phyloP scores from a whole-genome alignment of 1,284 basidiomycete species.

The Thecaphora frezii region DNA sequence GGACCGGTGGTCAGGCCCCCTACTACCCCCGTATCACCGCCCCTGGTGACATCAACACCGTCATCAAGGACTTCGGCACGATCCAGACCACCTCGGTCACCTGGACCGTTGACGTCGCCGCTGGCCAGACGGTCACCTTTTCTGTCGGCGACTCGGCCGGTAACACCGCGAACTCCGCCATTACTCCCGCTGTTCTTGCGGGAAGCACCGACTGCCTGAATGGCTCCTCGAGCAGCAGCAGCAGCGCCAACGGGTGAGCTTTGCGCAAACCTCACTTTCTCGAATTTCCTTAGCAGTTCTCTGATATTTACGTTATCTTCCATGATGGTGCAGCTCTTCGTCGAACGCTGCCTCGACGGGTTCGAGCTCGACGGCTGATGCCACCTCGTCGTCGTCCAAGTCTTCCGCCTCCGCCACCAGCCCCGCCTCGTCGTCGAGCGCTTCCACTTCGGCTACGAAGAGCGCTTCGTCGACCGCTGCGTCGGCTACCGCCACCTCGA shows the following conservation, averaged over 20 bases:
- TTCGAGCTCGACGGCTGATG: background rate
- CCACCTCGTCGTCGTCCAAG: background rate
- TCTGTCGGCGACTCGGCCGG: conserved; percentile 12
- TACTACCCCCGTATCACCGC: conserved; percentile 11
- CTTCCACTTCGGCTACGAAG: too few relatives aligned
- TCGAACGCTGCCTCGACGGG: too few relatives aligned
- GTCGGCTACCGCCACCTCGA: background rate
- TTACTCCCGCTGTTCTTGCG: background rate
- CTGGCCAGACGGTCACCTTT: conserved; percentile 6
- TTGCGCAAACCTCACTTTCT: too few relatives aligned
- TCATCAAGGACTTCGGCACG: conserved; percentile 3
- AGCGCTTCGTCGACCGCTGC: background rate
- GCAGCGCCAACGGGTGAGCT: background rate
- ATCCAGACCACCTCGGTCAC: background rate
- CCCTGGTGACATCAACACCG: background rate
- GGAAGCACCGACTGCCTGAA: background rate
- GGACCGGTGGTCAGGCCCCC: conserved; percentile 27
- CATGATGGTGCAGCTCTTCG: too few relatives aligned
- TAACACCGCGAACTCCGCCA: background rate
- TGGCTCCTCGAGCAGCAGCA: background rate
- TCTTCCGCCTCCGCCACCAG: background rate
- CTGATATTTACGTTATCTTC: too few relatives aligned
- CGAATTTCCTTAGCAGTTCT: too few relatives aligned
- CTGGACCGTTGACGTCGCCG: conserved; percentile 15
- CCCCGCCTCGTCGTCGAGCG: conserved; percentile 1